Base-by-base conservation (phyloP, 225 moss, liverwort and hornwort species). In the Physcomitrium patens region DNA sequence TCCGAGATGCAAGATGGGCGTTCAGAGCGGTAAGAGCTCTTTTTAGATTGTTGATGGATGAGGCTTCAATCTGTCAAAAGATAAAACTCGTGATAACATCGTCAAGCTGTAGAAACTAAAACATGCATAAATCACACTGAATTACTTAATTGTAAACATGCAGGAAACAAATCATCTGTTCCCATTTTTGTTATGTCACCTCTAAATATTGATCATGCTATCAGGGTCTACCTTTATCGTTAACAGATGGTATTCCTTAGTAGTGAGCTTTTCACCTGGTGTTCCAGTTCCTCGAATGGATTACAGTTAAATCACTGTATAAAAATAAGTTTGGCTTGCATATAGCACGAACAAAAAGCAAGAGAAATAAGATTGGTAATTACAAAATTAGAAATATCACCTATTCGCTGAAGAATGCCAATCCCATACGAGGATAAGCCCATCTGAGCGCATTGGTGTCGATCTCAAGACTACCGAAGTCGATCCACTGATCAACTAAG, bases 401-500 rank as follows among this genome's bases (percentile, higher is more conserved):
- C 88, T 84, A 76, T 61, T 82, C 79, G 12, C 51, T 76, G 37
- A 73, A 85, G 26, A 69, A 0, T 60, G 75, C 87, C 75, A 79
- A 73, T 67, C 90, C 90, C 1, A 87, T 10, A 13, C 72, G 87
- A 48, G 87, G 93, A 27, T 68, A 71, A 0, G 89, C 0, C 84
- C 81, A 87, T 71, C 15, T 81, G 10, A 2, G 0, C 0, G 28
- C 8, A 24, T 88, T 76, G 3, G 0, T 12, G 10, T 90, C 86
- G 27, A 99, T 77, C 85, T 95, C 91, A 13, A 80, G 57, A 12
- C 80, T 28, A 5, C 90, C 74, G 4, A 92, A 71, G 67, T 99
- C 95, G 47, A 90, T 86, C 99, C 95, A 99, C 45, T 99, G 91
- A 60, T 99, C 93, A 9, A 99, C 76, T 43, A 85, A 63, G 0